These are phyloP conservation scores for Phytophthora pinifolia DNA, from an alignment of 352 stramenopile species.

Conservation along the genomic window DNA sequence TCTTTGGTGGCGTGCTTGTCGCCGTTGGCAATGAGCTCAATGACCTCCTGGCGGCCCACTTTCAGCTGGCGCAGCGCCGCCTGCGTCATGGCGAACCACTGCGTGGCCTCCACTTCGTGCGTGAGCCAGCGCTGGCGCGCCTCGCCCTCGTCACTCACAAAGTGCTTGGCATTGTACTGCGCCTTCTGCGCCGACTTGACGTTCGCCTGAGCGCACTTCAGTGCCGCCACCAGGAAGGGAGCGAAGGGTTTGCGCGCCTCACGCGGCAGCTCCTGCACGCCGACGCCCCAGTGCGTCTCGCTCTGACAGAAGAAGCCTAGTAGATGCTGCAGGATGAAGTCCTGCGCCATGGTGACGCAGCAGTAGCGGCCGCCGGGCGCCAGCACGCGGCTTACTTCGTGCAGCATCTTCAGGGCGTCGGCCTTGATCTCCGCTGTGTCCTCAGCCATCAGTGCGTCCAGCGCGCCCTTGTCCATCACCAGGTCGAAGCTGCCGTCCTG, in stretches of 20 bases:
- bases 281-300: constrained; percentile 27
- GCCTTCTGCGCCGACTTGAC: constrained; percentile 27
- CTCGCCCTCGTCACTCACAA: constrained; percentile 29
- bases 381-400: constrained; percentile 66
- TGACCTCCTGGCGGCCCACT: constrained; percentile 50
- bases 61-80: constrained; percentile 45
- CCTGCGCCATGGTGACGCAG: constrained; percentile 82
- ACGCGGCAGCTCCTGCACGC: constrained; percentile 43
- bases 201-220: constrained; percentile 35
- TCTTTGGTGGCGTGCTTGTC: constrained; percentile 23
- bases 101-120: constrained; percentile 56
- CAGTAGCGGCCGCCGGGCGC: constrained; percentile 58
- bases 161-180: constrained; percentile 47
- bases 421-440: constrained; percentile 38
- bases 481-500: constrained; percentile 58
- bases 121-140: constrained; percentile 49
- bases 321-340: constrained; percentile 71
- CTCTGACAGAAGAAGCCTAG: constrained; percentile 45
- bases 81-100: constrained; percentile 67
- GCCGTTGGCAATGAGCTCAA: constrained; percentile 59
- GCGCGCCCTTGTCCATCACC: constrained; percentile 80
- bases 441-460: constrained; percentile 72
- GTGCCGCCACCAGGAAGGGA: constrained; percentile 47
- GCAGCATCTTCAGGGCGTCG: constrained; percentile 65
- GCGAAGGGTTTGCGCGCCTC: constrained; percentile 50